phyloP scores from a whole-genome alignment of 129 eudicot species.

The Centrapalus pauciflorus region DNA sequence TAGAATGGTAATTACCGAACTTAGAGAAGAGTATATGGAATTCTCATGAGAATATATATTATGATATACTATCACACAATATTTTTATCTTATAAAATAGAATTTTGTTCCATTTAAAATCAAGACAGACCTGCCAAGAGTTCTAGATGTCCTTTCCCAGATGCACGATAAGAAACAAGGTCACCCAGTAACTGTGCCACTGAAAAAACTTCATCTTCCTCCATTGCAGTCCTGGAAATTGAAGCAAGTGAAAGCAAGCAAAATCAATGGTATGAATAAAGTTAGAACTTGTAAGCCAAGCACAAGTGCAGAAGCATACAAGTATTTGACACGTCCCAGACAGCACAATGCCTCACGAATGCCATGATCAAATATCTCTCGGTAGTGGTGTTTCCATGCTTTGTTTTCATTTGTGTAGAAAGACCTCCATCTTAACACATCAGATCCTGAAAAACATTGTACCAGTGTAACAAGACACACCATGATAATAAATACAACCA shows the following conservation, averaged over 20 bases:
- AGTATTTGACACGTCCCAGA: conserved; percentile 71
- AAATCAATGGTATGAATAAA: conserved; percentile 5
- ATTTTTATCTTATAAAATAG: background rate
- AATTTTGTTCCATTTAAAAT: background rate
- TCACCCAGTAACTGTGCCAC: conserved; percentile 73
- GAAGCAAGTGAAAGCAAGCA: background rate
- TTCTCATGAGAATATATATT: background rate
- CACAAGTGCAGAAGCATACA: conserved; percentile 38
- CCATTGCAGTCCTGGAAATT: conserved; percentile 40
- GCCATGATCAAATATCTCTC: conserved; percentile 73
- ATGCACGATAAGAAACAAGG: conserved; percentile 78
- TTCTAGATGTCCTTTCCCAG: conserved; percentile 75
- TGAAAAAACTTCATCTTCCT: conserved; percentile 73
- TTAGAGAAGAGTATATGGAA: background rate
- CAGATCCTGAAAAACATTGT: conserved; percentile 61
- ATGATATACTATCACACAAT: background rate
- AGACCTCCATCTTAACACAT: conserved; percentile 72
- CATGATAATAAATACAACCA: conserved; percentile 33
- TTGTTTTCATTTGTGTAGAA: conserved; percentile 54
- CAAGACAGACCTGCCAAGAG: conserved; percentile 59
- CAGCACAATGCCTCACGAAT: conserved; percentile 86
- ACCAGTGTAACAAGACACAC: conserved; percentile 42
- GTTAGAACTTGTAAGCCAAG: conserved; percentile 1
- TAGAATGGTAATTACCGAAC: background rate
- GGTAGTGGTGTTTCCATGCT: conserved; percentile 71